Evolutionary conservation across 352 stramenopile species (phyloP).

Genomic region (Saprolegnia diclina): DNA sequence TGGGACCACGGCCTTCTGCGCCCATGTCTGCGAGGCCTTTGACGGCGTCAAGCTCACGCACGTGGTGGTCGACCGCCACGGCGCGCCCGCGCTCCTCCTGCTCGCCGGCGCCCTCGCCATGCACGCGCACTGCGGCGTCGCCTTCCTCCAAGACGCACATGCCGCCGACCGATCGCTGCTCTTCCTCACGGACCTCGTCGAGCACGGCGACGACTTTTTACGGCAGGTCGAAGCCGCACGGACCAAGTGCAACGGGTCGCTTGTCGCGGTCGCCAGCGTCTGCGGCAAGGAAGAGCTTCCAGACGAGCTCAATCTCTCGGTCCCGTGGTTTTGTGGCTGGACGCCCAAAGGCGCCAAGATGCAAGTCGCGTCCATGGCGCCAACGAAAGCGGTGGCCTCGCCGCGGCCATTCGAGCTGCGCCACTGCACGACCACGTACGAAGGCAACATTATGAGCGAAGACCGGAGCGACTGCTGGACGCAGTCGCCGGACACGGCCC

Average conservation of each 20-base stretch:
- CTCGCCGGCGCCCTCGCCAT: slow-evolving; percentile 20
- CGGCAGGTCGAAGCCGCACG: background rate
- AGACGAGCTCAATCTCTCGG: background rate
- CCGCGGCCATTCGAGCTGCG: slow-evolving; percentile 13
- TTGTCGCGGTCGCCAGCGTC: slow-evolving; percentile 8
- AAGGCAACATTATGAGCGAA: slow-evolving; percentile 24
- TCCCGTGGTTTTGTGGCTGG: slow-evolving; percentile 24
- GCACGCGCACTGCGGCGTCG: slow-evolving; percentile 10
- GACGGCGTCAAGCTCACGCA: slow-evolving; percentile 17
- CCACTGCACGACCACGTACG: slow-evolving; percentile 27
- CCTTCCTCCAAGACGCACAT: background rate
- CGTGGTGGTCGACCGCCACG: slow-evolving; percentile 12
- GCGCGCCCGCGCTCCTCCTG: background rate
- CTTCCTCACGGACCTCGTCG: slow-evolving; percentile 15
- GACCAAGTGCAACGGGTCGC: background rate
- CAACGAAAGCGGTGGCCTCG: background rate
- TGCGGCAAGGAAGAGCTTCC: slow-evolving; percentile 25
- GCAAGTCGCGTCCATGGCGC: background rate
- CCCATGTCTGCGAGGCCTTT: slow-evolving; percentile 6
- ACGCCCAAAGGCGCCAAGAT: slow-evolving; percentile 25
- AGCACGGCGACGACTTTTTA: slow-evolving; percentile 16
- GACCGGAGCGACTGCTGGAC: slow-evolving; percentile 24
- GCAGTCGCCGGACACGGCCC: background rate
- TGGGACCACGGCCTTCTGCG: slow-evolving; percentile 11
- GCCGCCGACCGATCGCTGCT: background rate